Conservation (phyloP, 2,329 filamentous ascomycete genomes). For the Aspergillus sp. region DNA sequence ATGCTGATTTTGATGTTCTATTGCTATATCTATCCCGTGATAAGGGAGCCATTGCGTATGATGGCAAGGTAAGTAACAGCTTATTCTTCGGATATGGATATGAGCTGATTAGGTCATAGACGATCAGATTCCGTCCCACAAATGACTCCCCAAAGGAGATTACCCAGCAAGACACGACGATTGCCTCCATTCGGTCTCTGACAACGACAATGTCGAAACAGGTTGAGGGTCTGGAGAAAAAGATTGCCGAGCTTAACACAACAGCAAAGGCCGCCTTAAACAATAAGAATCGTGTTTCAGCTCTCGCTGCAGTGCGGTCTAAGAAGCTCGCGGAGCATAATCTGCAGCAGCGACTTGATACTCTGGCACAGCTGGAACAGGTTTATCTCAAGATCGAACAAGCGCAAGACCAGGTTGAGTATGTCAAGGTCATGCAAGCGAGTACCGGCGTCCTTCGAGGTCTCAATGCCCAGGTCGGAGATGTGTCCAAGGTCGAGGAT, state of each 20-base stretch:
- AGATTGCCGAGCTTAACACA: slow-evolving; percentile 54
- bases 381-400: slow-evolving; percentile 83
- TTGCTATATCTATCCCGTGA: slow-evolving; percentile 72
- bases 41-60: slow-evolving; percentile 56
- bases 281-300: slow-evolving; percentile 73
- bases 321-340: slow-evolving; percentile 81
- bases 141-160: slow-evolving; percentile 59
- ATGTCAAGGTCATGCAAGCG: slow-evolving; percentile 81
- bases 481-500: slow-evolving; percentile 73
- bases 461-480: slow-evolving; percentile 78
- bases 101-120: slow-evolving; percentile 47
- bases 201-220: slow-evolving; percentile 69
- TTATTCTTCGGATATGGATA: not conserved
- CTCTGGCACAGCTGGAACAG: slow-evolving; percentile 79
- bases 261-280: slow-evolving; percentile 72
- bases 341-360: slow-evolving; percentile 71
- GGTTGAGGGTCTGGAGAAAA: slow-evolving; percentile 65
- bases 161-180: slow-evolving; percentile 76
- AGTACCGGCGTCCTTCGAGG: slow-evolving; percentile 72
- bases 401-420: slow-evolving; percentile 80
- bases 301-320: slow-evolving; percentile 76
- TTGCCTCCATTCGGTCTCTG: slow-evolving; percentile 78
- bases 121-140: slow-evolving; percentile 72
- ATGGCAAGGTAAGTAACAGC: slow-evolving; percentile 46
- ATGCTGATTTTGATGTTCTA: slow-evolving; percentile 70